Base-by-base conservation (phyloP, 2,329 filamentous ascomycete genomes). In the Aureobasidium sp. region DNA sequence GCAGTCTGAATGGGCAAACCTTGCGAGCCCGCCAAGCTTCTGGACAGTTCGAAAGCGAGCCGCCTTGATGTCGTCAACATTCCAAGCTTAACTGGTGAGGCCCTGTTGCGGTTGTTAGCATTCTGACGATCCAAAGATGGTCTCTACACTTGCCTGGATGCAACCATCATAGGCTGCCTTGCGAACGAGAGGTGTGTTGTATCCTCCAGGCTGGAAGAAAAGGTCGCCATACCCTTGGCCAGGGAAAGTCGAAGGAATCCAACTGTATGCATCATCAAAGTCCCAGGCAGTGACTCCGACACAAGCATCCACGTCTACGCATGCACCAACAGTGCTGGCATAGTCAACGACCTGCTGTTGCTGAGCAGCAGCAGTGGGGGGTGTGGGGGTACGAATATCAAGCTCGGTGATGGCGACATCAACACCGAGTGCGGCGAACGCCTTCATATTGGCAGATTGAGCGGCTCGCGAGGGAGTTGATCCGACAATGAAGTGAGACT, bases 341-440 rank as follows among this genome's bases (percentile, higher is more conserved):
- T 81, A 84, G 53, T 79, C 78, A 19, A 67, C 66, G 0, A 75
- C 77, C 70, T 85, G 82, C 27, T 75, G 74, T 19, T 77, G 68
- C 31, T 73, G 74, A 1, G 73, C 67, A 1, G 69, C 67, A 3
- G 71, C 75, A 3, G 78, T 69, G 0, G 82, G 81, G 13, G 84
- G 69, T 5, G 67, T 68, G 1, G 68, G 67, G 60, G 79, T 77
- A 31, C 83, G 75, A 62, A 86, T 80, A 67, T 86, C 84, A 23
- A 86, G 73, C 73, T 86, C 84, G 1, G 84, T 86, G 68, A 83
- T 77, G 5, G 82, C 81, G 4, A 84, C 79, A 62, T 86, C 83
- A 4, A 83, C 71, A 5, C 77, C 77, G 1, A 81, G 75, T 0
- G 74, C 71, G 1, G 77, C 75, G 73, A 82, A 86, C 43, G 77